Percentiles rank a stretch among this genome's conserved stretches.
These are phyloP conservation scores for Casuarina cunninghamiana DNA, from an alignment of 306 rosid genomes.

Conservation along the genomic window DNA sequence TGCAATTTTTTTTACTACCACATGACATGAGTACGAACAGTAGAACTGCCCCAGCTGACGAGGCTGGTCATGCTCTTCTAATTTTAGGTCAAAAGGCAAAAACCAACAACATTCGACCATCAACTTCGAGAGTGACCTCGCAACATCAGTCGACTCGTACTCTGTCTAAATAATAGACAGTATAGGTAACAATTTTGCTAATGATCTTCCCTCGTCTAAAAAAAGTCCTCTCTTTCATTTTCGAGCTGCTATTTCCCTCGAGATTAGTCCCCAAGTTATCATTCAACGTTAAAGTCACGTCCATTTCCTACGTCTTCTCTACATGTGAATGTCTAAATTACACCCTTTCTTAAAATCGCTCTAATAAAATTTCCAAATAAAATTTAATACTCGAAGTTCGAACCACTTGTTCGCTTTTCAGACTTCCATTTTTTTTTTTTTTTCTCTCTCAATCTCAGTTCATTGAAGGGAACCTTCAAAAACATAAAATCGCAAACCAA, in stretches of 20 bases:
- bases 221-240: background rate
- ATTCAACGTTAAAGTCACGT: slow-evolving; percentile 13
- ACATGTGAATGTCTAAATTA: slow-evolving; percentile 1
- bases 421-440: background rate
- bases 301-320: background rate
- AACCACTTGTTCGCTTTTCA: slow-evolving; percentile 20
- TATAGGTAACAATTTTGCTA: slow-evolving; percentile 5
- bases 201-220: slow-evolving; percentile 5
- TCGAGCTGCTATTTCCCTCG: slow-evolving; percentile 20
- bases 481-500: slow-evolving; percentile 3
- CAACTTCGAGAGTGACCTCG: slow-evolving; percentile 11
- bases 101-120: background rate
- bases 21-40: background rate
- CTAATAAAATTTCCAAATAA: background rate
- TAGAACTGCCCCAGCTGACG: background rate
- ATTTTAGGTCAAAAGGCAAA: slow-evolving; percentile 12
- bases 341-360: background rate
- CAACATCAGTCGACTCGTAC: background rate
- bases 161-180: slow-evolving; percentile 22
- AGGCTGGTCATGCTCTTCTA: slow-evolving; percentile 17
- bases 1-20: background rate
- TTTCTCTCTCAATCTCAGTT: slow-evolving; percentile 14
- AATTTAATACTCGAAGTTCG: slow-evolving; percentile 25
- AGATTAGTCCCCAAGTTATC: slow-evolving; percentile 33
- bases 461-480: slow-evolving; percentile 5